Percentiles rank a stretch among this genome's conserved stretches.
These are phyloP conservation scores for Xylaria sp. DNA, from an alignment of 495 filamentous ascomycete species.

Conservation along the genomic window DNA sequence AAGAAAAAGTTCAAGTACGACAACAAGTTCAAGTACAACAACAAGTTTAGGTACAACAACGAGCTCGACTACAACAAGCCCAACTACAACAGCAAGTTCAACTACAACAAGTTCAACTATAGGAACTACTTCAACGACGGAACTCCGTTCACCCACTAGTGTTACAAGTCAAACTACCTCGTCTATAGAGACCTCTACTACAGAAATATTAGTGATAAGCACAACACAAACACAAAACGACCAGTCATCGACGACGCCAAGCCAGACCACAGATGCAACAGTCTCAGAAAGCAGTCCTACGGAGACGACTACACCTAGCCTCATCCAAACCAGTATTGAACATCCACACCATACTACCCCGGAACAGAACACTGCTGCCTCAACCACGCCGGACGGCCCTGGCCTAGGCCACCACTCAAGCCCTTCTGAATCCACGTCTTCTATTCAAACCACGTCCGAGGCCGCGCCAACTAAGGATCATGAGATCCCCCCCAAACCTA, in stretches of 20 bases:
- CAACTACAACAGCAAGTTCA: neutral
- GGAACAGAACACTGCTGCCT: neutral
- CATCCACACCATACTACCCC: neutral
- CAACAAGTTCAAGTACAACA: neutral
- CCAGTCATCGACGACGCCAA: constrained; percentile 1
- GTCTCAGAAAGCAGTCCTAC: neutral
- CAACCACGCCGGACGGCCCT: neutral
- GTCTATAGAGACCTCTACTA: neutral
- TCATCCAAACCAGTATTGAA: neutral
- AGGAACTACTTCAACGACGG: neutral
- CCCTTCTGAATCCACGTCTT: neutral
- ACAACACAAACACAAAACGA: neutral
- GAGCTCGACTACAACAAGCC: neutral
- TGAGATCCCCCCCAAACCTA: neutral
- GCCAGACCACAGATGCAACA: neutral
- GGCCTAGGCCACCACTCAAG: neutral
- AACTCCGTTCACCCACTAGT: neutral
- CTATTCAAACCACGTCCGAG: neutral
- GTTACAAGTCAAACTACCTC: neutral
- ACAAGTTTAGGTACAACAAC: neutral
- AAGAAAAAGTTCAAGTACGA: neutral
- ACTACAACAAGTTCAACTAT: neutral
- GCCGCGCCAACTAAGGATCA: neutral
- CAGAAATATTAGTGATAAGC: neutral
- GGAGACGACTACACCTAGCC: neutral